Conservation (phyloP, 129 eudicot species). For the Flaveria sonorensis region DNA sequence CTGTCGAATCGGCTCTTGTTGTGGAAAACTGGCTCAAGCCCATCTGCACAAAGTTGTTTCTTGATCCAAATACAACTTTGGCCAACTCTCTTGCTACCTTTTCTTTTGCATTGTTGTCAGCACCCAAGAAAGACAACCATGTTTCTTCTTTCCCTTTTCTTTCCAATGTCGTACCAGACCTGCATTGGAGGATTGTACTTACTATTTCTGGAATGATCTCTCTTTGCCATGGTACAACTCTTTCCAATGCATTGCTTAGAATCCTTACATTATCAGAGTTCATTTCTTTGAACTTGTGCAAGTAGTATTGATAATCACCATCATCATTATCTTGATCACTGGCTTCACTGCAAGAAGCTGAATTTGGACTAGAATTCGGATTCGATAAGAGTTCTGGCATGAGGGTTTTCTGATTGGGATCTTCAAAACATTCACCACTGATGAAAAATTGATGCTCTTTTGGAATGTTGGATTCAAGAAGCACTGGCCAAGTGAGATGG, state of each 20-base stretch:
- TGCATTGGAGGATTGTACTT: conserved; percentile 57
- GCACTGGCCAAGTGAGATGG: conserved; percentile 44
- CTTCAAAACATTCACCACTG: conserved; percentile 28
- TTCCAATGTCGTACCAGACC: conserved; percentile 45
- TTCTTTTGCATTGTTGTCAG: conserved; percentile 57
- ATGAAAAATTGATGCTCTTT: conserved; percentile 52
- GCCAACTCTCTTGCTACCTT: conserved; percentile 61
- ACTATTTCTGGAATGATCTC: conserved; percentile 60
- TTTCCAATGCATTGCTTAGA: conserved; percentile 57
- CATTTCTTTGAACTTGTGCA: conserved; percentile 53
- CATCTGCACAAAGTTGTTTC: conserved; percentile 40
- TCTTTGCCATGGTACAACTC: conserved; percentile 79
- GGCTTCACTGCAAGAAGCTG: conserved; percentile 87
- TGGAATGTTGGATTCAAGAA: conserved; percentile 49
- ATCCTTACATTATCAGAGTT: conserved; percentile 49
- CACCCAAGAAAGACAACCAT: conserved; percentile 69
- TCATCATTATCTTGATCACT: conserved; percentile 32
- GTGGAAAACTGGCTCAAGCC: conserved; percentile 56
- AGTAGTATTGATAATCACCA: conserved; percentile 22
- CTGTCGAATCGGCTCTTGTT: conserved; percentile 46
- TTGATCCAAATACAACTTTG: conserved; percentile 63
- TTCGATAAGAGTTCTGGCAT: conserved; percentile 79
- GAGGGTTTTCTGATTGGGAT: conserved; percentile 32
- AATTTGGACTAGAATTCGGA: conserved; percentile 85
- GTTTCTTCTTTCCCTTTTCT: conserved; percentile 49